Percentiles rank a stretch among this genome's conserved stretches.
Evolutionary conservation across 352 stramenopile species (phyloP).

Genomic region (Pythium apleroticum): DNA sequence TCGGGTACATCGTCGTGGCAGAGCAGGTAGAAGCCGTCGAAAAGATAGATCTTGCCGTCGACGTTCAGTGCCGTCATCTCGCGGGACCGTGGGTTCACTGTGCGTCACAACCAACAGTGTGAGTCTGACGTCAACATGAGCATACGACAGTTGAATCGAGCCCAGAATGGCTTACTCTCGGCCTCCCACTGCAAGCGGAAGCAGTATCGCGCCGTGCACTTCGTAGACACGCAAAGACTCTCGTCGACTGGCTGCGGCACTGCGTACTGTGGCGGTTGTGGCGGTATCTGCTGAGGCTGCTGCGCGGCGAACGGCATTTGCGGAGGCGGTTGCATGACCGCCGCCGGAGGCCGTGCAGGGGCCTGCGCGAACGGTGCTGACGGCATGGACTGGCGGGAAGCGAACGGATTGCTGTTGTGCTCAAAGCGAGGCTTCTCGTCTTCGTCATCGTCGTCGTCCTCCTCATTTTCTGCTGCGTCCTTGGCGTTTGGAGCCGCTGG

Average conservation of each 20-base stretch:
- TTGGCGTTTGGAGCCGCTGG: background rate
- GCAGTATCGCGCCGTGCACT: slow-evolving; percentile 64
- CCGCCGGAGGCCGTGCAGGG: background rate
- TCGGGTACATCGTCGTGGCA: slow-evolving; percentile 56
- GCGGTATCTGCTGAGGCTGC: background rate
- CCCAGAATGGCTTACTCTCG: slow-evolving; percentile 54
- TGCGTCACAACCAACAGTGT: background rate
- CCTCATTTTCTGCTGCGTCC: background rate
- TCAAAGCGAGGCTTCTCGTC: slow-evolving; percentile 24
- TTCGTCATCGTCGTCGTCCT: slow-evolving; percentile 28
- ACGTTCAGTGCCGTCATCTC: slow-evolving; percentile 72
- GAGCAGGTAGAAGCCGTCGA: slow-evolving; percentile 86
- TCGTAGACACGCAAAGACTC: slow-evolving; percentile 54
- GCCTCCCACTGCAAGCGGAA: slow-evolving; percentile 80
- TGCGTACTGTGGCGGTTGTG: background rate
- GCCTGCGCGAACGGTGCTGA: background rate
- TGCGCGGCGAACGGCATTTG: slow-evolving; percentile 2
- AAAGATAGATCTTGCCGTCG: slow-evolving; percentile 67
- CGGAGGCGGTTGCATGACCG: background rate
- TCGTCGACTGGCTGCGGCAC: slow-evolving; percentile 36
- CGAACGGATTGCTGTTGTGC: slow-evolving; percentile 10
- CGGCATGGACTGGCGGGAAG: background rate
- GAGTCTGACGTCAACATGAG: background rate
- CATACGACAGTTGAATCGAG: too few relatives aligned
- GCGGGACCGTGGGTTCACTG: slow-evolving; percentile 75